These are phyloP conservation scores for Picea glauca DNA, from an alignment of 75 land plant genomes.

Conservation along the genomic window DNA sequence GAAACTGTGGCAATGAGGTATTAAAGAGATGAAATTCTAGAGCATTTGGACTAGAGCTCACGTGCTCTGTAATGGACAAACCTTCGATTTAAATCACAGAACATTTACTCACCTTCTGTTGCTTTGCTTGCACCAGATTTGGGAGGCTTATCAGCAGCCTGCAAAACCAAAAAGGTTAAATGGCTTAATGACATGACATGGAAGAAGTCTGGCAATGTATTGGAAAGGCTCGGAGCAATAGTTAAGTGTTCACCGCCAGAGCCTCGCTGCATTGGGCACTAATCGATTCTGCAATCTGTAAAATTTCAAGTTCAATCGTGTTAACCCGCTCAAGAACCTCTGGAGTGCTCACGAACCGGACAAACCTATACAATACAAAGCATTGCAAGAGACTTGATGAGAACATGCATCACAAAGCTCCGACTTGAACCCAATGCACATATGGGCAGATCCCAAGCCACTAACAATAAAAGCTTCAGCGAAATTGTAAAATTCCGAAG, in stretches of 20 bases:
- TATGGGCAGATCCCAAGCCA: too few relatives aligned
- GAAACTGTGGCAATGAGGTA: not conserved
- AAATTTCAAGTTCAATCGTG: constrained; percentile 83
- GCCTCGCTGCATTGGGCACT: constrained; percentile 45
- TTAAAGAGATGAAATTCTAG: not conserved
- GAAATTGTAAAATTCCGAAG: too few relatives aligned
- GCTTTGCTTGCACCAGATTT: not conserved
- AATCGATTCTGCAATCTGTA: constrained; percentile 89
- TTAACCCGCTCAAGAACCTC: constrained; percentile 91
- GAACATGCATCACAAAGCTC: too few relatives aligned
- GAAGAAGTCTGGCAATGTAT: too few relatives aligned
- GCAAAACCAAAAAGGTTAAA: not conserved
- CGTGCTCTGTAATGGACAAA: not conserved
- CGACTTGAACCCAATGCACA: too few relatives aligned
- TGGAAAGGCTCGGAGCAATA: too few relatives aligned
- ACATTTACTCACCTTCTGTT: not conserved
- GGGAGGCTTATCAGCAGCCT: constrained; percentile 3
- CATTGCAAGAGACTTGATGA: not conserved
- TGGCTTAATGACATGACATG: not conserved
- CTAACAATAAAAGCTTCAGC: too few relatives aligned
- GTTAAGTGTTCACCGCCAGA: constrained; percentile 6
- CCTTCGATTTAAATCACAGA: not conserved
- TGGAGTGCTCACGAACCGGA: constrained; percentile 96
- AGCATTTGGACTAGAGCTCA: not conserved
- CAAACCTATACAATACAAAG: constrained; percentile 61